These are phyloP conservation scores for Phaseolus lunatus DNA, from an alignment of 306 rosid species.

Conservation along the genomic window DNA sequence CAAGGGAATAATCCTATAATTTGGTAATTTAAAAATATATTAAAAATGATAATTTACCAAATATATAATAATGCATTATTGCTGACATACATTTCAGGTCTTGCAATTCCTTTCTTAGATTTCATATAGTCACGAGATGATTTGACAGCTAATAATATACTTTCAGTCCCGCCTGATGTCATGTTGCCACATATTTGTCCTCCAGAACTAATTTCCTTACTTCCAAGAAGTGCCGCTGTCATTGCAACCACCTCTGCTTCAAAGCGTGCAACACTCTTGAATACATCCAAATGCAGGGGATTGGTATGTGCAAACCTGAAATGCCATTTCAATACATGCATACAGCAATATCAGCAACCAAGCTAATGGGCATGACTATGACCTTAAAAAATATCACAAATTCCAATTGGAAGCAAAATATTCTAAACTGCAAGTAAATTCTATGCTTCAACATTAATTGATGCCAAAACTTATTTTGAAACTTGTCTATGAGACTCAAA, in stretches of 20 bases:
- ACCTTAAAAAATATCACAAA: constrained; percentile 26
- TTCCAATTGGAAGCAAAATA: constrained; percentile 10
- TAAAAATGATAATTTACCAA: constrained; percentile 38
- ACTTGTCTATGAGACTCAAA: constrained; percentile 12
- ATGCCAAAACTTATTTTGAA: constrained; percentile 15
- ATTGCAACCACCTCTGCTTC: constrained; percentile 97
- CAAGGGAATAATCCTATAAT: constrained; percentile 83
- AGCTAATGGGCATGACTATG: constrained; percentile 31
- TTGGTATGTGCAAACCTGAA: constrained; percentile 98
- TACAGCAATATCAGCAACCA: constrained; percentile 13
- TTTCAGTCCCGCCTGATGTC: constrained; percentile 99
- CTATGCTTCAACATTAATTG: constrained; percentile 35
- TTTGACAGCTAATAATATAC: constrained; percentile 89
- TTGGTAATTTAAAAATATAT: constrained; percentile 22
- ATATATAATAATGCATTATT: constrained; percentile 23
- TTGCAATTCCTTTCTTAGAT: constrained; percentile 75
- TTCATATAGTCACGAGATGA: constrained; percentile 96
- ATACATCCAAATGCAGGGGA: constrained; percentile 95
- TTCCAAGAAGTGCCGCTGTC: constrained; percentile 92
- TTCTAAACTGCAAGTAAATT: not conserved
- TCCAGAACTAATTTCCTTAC: constrained; percentile 79
- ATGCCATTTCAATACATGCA: constrained; percentile 22
- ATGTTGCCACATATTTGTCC: constrained; percentile 95
- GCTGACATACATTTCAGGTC: constrained; percentile 83
- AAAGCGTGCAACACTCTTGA: constrained; percentile 79